Conservation (phyloP, 2,329 filamentous ascomycete species). For the Exophiala dermatitidis region DNA sequence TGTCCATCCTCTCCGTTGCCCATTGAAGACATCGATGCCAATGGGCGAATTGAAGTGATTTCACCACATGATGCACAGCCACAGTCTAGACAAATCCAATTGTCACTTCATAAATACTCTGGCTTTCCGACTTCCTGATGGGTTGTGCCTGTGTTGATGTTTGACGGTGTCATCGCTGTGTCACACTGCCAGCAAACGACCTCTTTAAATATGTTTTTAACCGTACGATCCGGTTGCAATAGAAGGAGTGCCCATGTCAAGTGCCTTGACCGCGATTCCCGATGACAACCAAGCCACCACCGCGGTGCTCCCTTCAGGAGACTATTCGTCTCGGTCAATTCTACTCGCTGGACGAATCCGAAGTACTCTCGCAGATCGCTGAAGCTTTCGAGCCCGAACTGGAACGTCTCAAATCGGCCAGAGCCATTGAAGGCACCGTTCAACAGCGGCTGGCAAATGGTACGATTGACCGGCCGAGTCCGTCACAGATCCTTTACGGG, state of each 20-base stretch:
- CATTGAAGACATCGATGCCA: background rate
- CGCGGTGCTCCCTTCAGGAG: slow-evolving; percentile 17
- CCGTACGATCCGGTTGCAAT: slow-evolving; percentile 3
- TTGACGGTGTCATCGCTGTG: slow-evolving; percentile 1
- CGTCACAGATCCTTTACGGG: slow-evolving; percentile 30
- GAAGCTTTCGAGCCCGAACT: slow-evolving; percentile 30
- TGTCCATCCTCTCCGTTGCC: background rate
- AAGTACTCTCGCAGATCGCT: slow-evolving; percentile 28
- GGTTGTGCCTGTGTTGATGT: background rate
- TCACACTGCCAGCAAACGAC: background rate
- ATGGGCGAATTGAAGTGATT: background rate
- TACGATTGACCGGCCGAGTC: slow-evolving; percentile 21
- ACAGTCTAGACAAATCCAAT: slow-evolving; percentile 1
- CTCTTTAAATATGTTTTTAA: slow-evolving; percentile 18
- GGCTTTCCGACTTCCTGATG: background rate
- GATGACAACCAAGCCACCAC: slow-evolving; percentile 10
- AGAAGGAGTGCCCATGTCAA: slow-evolving; percentile 9
- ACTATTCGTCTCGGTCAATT: slow-evolving; percentile 23
- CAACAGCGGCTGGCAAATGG: slow-evolving; percentile 13
- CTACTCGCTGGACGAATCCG: slow-evolving; percentile 23
- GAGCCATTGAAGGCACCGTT: slow-evolving; percentile 22
- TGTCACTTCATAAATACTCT: background rate
- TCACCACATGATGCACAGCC: slow-evolving; percentile 7
- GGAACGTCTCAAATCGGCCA: slow-evolving; percentile 30
- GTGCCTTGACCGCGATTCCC: slow-evolving; percentile 8